Evolutionary conservation across 345 rosid genomes (phyloP).

Genomic region (Murraya koenigii): DNA sequence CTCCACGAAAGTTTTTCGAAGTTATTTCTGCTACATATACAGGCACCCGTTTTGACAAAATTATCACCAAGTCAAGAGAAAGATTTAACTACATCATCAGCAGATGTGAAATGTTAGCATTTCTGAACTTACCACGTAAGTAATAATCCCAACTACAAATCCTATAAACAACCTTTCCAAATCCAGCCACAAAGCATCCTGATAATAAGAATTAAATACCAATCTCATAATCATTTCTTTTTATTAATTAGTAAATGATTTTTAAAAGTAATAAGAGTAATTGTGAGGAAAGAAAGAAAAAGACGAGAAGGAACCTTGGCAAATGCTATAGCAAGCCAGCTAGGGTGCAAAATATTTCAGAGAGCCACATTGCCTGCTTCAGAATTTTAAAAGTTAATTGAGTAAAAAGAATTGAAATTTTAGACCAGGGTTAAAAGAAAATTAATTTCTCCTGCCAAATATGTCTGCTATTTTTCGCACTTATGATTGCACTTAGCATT

Average conservation of each 20-base stretch:
- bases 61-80: neutral
- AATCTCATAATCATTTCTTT: neutral
- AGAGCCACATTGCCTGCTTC: slow-evolving; percentile 48
- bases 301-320: too few species aligned
- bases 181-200: slow-evolving; percentile 41
- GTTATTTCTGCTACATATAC: slow-evolving; percentile 45
- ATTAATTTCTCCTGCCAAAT: slow-evolving; percentile 35
- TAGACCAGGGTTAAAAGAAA: neutral
- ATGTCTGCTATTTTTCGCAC: slow-evolving; percentile 34
- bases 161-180: slow-evolving; percentile 44
- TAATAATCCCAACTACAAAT: slow-evolving; percentile 40
- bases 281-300: too few species aligned
- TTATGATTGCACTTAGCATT: slow-evolving; percentile 43
- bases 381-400: neutral
- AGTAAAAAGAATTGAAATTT: neutral
- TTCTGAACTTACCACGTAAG: slow-evolving; percentile 40
- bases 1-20: slow-evolving; percentile 35
- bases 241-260: too few species aligned
- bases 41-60: slow-evolving; percentile 26
- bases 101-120: neutral
- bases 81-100: neutral
- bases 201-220: slow-evolving; percentile 13
- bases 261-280: too few species aligned
- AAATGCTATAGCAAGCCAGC: neutral
- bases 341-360: slow-evolving; percentile 28